Conservation (phyloP, 768 basidiomycete species). For the Lactifluus volemus region DNA sequence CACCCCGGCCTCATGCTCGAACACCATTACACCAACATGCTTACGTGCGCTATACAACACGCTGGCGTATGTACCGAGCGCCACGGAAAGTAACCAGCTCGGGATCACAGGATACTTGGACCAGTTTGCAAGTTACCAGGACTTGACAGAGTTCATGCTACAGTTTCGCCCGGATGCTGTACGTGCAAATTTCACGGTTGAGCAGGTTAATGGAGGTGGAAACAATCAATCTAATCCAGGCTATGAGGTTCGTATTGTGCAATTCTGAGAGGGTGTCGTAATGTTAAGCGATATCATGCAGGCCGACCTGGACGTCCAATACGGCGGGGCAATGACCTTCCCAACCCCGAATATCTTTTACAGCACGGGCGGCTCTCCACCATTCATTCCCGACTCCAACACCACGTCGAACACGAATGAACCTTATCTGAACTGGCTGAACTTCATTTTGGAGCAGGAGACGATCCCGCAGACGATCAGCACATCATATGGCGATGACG, state of each 20-base stretch:
- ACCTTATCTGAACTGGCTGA: slow-evolving; percentile 36
- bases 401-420: slow-evolving; percentile 43
- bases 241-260: slow-evolving; percentile 35
- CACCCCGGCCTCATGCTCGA: too few species aligned
- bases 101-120: slow-evolving; percentile 39
- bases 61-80: slow-evolving; percentile 24
- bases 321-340: slow-evolving; percentile 26
- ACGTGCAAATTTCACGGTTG: background rate
- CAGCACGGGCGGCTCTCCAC: slow-evolving; percentile 29
- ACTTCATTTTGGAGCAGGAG: too few species aligned
- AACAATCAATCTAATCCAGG: slow-evolving; percentile 37
- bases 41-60: slow-evolving; percentile 31
- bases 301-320: slow-evolving; percentile 32
- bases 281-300: background rate
- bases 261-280: background rate
- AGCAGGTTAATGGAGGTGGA: background rate
- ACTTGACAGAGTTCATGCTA: slow-evolving; percentile 39
- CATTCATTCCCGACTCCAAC: background rate
- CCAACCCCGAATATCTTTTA: slow-evolving; percentile 57
- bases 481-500: too few species aligned
- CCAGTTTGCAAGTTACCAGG: slow-evolving; percentile 41
- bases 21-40: too few species aligned
- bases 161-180: background rate
- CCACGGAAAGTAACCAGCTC: slow-evolving; percentile 25
- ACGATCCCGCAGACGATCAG: too few species aligned